Evolutionary conservation across 1,284 basidiomycete genomes (phyloP).

Genomic region (Mycosarcoma mackinlayi): DNA sequence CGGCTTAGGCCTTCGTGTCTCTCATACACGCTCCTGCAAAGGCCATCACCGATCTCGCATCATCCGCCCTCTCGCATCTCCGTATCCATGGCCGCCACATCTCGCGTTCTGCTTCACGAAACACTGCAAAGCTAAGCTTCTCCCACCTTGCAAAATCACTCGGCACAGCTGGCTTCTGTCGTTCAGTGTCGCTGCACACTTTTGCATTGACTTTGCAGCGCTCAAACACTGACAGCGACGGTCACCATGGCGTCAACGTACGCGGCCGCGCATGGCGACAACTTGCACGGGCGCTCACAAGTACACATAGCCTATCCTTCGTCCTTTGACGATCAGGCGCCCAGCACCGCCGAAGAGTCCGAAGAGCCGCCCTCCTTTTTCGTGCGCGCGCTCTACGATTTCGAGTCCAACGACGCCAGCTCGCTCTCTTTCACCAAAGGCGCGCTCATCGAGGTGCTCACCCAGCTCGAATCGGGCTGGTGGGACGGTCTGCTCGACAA

Average conservation of each 20-base stretch:
- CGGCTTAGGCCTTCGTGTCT: no score
- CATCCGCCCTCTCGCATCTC: no score
- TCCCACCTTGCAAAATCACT: no score
- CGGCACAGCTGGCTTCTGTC: no score
- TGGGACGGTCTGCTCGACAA: conserved; percentile 92
- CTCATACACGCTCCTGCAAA: no score
- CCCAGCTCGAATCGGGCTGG: conserved; percentile 92
- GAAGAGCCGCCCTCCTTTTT: conserved; percentile 73
- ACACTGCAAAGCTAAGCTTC: no score
- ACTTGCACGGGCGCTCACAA: conserved; percentile 9
- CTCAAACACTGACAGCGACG: no score
- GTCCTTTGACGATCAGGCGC: conserved; percentile 7
- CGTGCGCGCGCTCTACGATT: conserved; percentile 92
- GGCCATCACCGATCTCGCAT: no score
- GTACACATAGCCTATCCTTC: conserved; percentile 11
- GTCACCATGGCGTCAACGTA: conserved; percentile 34
- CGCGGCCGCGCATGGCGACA: conserved; percentile 18
- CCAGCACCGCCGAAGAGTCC: conserved; percentile 25
- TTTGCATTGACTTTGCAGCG: no score
- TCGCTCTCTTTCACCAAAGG: conserved; percentile 86
- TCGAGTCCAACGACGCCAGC: conserved; percentile 78
- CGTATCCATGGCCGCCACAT: conserved; percentile 7
- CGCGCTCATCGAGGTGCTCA: conserved; percentile 93
- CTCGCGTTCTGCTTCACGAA: neutral
- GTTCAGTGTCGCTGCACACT: neutral